These are phyloP conservation scores for Chloropicon primus DNA, from an alignment of 139 green algal species.

Conservation along the genomic window DNA sequence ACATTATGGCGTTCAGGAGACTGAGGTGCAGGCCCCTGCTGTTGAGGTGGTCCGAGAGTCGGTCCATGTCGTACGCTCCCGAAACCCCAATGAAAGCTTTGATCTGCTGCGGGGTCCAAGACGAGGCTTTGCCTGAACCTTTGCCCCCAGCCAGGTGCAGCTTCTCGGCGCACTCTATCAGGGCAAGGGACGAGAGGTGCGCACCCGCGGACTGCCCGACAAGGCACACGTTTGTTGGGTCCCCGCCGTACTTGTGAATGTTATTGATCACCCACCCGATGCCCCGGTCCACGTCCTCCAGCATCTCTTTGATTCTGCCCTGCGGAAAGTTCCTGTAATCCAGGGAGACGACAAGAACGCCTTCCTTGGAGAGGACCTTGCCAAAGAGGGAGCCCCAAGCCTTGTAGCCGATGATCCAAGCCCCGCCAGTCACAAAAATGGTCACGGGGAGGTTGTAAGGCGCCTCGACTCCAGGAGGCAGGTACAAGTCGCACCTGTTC, in stretches of 20 bases:
- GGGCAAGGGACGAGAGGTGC: constrained; percentile 55
- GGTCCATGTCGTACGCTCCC: constrained; percentile 63
- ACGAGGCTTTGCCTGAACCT: constrained; percentile 1
- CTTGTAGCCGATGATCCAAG: constrained; percentile 92
- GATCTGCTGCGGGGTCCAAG: constrained; percentile 36
- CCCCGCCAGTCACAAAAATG: constrained; percentile 78
- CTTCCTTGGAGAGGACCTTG: constrained; percentile 53
- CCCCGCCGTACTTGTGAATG: constrained; percentile 46
- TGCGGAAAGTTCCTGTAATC: constrained; percentile 95
- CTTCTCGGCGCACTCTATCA: constrained; percentile 26
- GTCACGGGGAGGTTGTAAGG: constrained; percentile 39
- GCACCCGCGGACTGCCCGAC: constrained; percentile 77
- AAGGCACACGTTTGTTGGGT: constrained; percentile 52
- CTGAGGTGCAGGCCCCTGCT: constrained; percentile 48
- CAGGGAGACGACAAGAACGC: constrained; percentile 72
- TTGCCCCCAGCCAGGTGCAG: not conserved
- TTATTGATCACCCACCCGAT: constrained; percentile 69
- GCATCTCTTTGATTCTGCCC: constrained; percentile 58
- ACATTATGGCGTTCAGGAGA: constrained; percentile 4
- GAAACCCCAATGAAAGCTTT: constrained; percentile 42
- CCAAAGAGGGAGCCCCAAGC: constrained; percentile 82
- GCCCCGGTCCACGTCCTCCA: constrained; percentile 78
- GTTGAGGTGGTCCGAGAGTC: constrained; percentile 65
- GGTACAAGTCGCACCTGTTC: constrained; percentile 71
- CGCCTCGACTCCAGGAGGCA: constrained; percentile 28